Base-by-base conservation (phyloP, 176 grass and related monocot species). In the Oryza punctata region DNA sequence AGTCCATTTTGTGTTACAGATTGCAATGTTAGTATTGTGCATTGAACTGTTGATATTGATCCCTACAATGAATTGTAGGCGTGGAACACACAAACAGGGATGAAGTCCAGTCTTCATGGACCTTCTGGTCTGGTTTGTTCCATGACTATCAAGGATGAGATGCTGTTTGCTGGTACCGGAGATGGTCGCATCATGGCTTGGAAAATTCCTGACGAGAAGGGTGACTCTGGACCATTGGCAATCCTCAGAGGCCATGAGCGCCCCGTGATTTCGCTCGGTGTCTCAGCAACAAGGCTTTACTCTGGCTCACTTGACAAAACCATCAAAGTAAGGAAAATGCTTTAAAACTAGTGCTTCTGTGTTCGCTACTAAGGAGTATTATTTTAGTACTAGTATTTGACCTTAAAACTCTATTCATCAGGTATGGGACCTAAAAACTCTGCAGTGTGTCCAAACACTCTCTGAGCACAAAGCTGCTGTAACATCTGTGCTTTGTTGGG, bases 401-500 rank as follows among this genome's bases (percentile, higher is more conserved):
- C 40, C 10, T 10, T 41, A 10, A 41, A 41, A 41, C 37, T 16
- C 3, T 78, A 35, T 82, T 65, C 85, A 76, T 43, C 73, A 91
- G 89, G 87, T 85, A 30, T 94, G 92, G 89, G 84, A 94, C 33
- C 81, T 91, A 61, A 25, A 40, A 28, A 87, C 73, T 72, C 41
- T 85, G 8, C 84, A 87, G 25, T 94, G 92, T 46, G 38, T 84
- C 26, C 87, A 94, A 65, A 91, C 92, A 57, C 77, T 89, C 18
- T 87, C 14, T 32, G 78, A 80, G 81, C 92, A 94, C 67, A 87
- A 89, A 69, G 85, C 78, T 43, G 57, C 80, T 67, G 92, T 94
- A 85, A 94, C 80, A 65, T 89, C 92, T 12, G 69, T 91, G 41
- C 82, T 89, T 78, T 83, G 89, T 80, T 94, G 92, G 87, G 84